phyloP scores from a whole-genome alignment of 2,329 filamentous ascomycete genomes.

The Chaetothyriales sp. region DNA sequence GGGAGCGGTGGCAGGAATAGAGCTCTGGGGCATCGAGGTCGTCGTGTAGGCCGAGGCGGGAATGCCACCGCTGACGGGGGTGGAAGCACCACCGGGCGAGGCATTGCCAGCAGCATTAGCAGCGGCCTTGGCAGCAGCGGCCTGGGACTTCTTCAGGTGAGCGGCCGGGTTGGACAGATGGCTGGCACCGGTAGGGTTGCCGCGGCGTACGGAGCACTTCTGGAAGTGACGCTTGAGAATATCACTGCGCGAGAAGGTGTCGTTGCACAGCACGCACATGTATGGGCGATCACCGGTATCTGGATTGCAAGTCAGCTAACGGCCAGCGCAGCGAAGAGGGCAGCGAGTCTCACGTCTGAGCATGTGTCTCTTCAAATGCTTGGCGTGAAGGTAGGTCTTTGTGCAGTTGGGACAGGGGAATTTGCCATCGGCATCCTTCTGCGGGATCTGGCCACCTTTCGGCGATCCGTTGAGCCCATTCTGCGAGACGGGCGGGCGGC shows the following conservation, averaged over 20 bases:
- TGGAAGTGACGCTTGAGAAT: slow-evolving; percentile 98
- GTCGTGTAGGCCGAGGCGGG: slow-evolving; percentile 15
- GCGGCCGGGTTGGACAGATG: slow-evolving; percentile 87
- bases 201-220: slow-evolving; percentile 92
- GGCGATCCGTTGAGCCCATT: slow-evolving; percentile 44
- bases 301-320: slow-evolving; percentile 31
- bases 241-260: slow-evolving; percentile 94
- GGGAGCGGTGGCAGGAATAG: slow-evolving; percentile 13
- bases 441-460: slow-evolving; percentile 72
- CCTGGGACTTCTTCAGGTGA: slow-evolving; percentile 60
- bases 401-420: slow-evolving; percentile 96
- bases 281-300: slow-evolving; percentile 97
- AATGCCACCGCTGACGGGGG: slow-evolving; percentile 12
- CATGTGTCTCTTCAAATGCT: slow-evolving; percentile 93
- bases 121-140: slow-evolving; percentile 21
- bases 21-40: slow-evolving; percentile 13
- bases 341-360: slow-evolving; percentile 72
- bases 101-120: slow-evolving; percentile 3
- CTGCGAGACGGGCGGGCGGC: slow-evolving; percentile 61
- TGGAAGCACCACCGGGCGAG: slow-evolving; percentile 10
- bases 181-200: slow-evolving; percentile 86
- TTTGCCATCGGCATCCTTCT: slow-evolving; percentile 94
- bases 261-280: slow-evolving; percentile 93
- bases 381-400: slow-evolving; percentile 93
- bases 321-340: slow-evolving; percentile 3